phyloP scores from a whole-genome alignment of 371 early-diverging fungal species.

The Synchytrium microbalum region DNA sequence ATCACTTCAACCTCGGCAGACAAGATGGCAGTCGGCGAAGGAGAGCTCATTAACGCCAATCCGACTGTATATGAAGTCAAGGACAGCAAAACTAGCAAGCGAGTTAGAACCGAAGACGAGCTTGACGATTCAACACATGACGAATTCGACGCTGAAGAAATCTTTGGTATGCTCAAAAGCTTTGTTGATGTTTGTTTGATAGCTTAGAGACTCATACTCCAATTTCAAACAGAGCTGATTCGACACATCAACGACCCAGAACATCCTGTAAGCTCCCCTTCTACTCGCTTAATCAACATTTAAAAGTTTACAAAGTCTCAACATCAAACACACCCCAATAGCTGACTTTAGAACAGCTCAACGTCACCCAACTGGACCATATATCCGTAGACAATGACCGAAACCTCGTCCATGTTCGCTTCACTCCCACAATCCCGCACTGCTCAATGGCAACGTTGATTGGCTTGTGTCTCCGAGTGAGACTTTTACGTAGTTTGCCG shows the following conservation, averaged over 20 bases:
- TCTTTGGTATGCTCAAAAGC: constrained; percentile 75
- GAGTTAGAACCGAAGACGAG: constrained; percentile 56
- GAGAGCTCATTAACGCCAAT: constrained; percentile 62
- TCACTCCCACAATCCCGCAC: constrained; percentile 99
- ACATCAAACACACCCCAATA: constrained; percentile 7
- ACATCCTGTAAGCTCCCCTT: constrained; percentile 59
- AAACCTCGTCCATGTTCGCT: constrained; percentile 64
- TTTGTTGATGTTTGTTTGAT: not conserved
- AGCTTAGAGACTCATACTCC: not conserved
- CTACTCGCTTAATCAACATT: not conserved
- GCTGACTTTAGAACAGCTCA: constrained; percentile 89
- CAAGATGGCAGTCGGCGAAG: not conserved
- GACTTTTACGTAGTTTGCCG: constrained; percentile 77
- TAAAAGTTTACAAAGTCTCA: not conserved
- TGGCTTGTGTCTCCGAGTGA: constrained; percentile 94
- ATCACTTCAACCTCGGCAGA: too few relatives aligned
- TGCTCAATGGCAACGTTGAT: constrained; percentile 99
- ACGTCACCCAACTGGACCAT: constrained; percentile 82
- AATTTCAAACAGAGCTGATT: constrained; percentile 73
- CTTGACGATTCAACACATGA: constrained; percentile 33
- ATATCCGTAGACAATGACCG: constrained; percentile 64
- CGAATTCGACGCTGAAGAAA: constrained; percentile 75
- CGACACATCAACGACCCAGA: constrained; percentile 98
- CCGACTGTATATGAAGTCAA: constrained; percentile 64
- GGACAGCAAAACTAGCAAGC: constrained; percentile 26